These are phyloP conservation scores for Ceratobasidium sp. DNA, from an alignment of 1,284 basidiomycete genomes.

Conservation along the genomic window DNA sequence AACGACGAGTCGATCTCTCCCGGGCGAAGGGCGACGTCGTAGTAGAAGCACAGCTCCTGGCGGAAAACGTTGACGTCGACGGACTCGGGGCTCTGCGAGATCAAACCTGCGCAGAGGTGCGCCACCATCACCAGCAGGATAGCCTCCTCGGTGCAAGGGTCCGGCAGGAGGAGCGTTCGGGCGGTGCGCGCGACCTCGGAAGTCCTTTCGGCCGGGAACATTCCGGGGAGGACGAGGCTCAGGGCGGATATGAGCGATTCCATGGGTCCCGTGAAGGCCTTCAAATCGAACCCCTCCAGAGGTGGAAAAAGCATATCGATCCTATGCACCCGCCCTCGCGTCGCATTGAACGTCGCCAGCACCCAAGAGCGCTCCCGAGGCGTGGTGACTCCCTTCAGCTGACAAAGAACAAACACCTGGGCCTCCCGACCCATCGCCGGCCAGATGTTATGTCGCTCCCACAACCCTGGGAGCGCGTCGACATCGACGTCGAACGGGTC, in stretches of 20 bases:
- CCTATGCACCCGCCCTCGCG: background rate
- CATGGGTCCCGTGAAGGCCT: no score
- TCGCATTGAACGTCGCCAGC: background rate
- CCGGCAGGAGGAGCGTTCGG: background rate
- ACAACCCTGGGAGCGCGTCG: background rate
- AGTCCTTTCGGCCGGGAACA: background rate
- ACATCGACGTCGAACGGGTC: background rate
- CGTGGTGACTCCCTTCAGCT: background rate
- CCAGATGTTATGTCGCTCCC: background rate
- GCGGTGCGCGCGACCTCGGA: background rate
- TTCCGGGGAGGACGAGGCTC: background rate
- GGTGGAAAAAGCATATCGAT: no score
- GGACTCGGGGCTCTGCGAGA: background rate
- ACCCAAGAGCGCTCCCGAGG: background rate
- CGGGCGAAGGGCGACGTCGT: background rate
- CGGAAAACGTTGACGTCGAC: background rate
- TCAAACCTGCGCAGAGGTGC: background rate
- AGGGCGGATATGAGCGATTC: background rate
- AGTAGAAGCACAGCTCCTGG: constrained; percentile 14
- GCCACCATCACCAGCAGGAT: constrained; percentile 3
- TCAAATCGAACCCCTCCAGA: no score
- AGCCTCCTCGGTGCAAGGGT: background rate
- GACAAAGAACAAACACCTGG: background rate
- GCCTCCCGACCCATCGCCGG: background rate
- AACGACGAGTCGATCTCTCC: background rate